phyloP scores from a whole-genome alignment of 441 rosid genomes.

The Geranium incanum region DNA sequence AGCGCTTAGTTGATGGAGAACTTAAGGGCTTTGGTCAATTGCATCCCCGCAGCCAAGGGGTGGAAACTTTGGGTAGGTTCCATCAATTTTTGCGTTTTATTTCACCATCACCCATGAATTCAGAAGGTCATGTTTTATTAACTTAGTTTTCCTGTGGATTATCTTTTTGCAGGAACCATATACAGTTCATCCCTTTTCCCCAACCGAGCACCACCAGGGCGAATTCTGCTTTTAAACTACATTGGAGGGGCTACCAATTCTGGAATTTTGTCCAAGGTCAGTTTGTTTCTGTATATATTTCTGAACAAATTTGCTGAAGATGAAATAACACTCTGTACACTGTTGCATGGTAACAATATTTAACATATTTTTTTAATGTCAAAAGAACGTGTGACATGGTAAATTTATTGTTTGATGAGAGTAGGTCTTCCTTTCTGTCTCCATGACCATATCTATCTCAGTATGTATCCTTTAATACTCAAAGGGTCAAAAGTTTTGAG shows the following conservation, averaged over 20 bases:
- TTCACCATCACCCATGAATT: constrained; percentile 3
- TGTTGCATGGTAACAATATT: not conserved
- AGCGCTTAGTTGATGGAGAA: constrained; percentile 73
- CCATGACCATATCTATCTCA: not conserved
- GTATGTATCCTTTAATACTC: not conserved
- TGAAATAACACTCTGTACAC: not conserved
- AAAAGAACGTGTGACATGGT: not conserved
- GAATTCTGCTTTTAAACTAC: constrained; percentile 58
- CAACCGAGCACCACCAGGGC: not conserved
- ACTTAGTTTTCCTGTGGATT: not conserved
- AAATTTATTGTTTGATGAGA: not conserved
- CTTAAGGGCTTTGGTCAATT: constrained; percentile 91
- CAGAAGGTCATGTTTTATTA: constrained; percentile 1
- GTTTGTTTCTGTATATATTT: not conserved
- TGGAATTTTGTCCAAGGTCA: constrained; percentile 61
- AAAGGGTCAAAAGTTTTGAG: not conserved
- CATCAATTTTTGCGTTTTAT: constrained; percentile 7
- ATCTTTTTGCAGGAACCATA: not conserved
- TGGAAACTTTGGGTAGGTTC: constrained; percentile 76
- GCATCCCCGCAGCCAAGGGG: constrained; percentile 97
- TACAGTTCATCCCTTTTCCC: not conserved
- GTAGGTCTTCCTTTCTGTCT: not conserved
- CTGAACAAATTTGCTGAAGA: not conserved
- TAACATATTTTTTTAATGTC: not conserved
- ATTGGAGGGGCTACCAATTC: constrained; percentile 79